phyloP scores from a whole-genome alignment of 805 yeast species.

The Metschnikowia koreensis region DNA sequence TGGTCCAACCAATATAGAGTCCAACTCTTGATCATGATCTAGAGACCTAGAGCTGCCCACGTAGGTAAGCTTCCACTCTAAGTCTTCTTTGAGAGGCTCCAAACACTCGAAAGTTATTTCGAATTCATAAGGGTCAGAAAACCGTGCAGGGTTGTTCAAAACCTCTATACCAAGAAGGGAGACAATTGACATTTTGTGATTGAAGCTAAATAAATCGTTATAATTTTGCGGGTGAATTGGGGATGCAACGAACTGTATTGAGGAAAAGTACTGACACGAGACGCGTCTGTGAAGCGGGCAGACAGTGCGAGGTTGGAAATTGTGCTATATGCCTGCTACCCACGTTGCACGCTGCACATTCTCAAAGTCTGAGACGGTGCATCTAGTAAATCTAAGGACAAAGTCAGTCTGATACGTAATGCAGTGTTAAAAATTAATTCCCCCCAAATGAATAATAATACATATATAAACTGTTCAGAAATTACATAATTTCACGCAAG shows the following conservation, averaged over 20 bases:
- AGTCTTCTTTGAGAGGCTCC: slow-evolving; percentile 86
- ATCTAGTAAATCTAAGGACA: no score
- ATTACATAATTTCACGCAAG: no score
- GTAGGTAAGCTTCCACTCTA: slow-evolving; percentile 96
- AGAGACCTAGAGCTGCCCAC: slow-evolving; percentile 94
- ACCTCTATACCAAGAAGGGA: slow-evolving; percentile 89
- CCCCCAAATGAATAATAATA: no score
- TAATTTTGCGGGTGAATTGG: background rate
- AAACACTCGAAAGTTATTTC: slow-evolving; percentile 97
- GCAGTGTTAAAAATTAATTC: no score
- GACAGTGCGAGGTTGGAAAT: background rate
- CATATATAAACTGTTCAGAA: no score
- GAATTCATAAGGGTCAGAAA: slow-evolving; percentile 90
- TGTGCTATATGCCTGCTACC: background rate
- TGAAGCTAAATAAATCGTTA: background rate
- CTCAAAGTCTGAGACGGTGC: no score
- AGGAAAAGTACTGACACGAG: background rate
- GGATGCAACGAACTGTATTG: background rate
- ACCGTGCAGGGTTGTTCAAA: slow-evolving; percentile 90
- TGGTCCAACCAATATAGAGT: slow-evolving; percentile 96
- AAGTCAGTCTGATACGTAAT: no score
- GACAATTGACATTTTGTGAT: slow-evolving; percentile 77
- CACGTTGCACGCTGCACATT: background rate
- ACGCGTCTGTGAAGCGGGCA: background rate
- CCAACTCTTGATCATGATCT: slow-evolving; percentile 96